A percentile compares a stretch with the other conserved stretches of the same genome.
Conservation (phyloP, 1,139 yeast species). For the Blastobotrys malaysiensis region DNA sequence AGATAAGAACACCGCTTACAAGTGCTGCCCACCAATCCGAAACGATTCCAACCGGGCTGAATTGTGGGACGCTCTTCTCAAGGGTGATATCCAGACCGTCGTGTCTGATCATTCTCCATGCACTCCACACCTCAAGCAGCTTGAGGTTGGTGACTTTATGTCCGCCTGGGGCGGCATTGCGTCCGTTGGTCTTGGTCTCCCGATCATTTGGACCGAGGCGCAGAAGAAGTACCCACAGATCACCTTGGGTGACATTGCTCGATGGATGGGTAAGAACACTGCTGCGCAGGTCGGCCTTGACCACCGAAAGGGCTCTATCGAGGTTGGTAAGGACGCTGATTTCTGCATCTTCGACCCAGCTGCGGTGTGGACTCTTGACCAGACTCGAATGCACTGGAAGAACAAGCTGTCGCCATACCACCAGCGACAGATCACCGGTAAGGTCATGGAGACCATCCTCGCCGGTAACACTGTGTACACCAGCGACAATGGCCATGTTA, state of each 20-base stretch:
- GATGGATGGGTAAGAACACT: slow-evolving; percentile 79
- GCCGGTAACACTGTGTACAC: slow-evolving; percentile 69
- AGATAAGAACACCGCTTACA: slow-evolving; percentile 70
- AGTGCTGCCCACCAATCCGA: slow-evolving; percentile 94
- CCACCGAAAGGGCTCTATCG: slow-evolving; percentile 65
- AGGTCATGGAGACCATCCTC: slow-evolving; percentile 70
- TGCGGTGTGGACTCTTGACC: slow-evolving; percentile 49
- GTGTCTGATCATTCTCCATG: slow-evolving; percentile 97
- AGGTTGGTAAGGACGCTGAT: slow-evolving; percentile 80
- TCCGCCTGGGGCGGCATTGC: slow-evolving; percentile 98
- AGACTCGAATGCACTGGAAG: slow-evolving; percentile 62
- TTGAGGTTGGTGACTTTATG: slow-evolving; percentile 80
- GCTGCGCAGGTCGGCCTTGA: slow-evolving; percentile 78
- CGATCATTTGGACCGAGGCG: slow-evolving; percentile 75
- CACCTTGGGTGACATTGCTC: slow-evolving; percentile 54
- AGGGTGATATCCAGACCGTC: slow-evolving; percentile 68
- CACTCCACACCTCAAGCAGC: slow-evolving; percentile 79
- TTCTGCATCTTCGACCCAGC: slow-evolving; percentile 72
- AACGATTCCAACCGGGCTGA: slow-evolving; percentile 60
- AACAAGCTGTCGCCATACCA: slow-evolving; percentile 85
- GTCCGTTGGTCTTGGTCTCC: slow-evolving; percentile 85
- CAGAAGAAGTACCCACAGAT: slow-evolving; percentile 37
- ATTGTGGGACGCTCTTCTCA: slow-evolving; percentile 71
- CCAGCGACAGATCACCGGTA: slow-evolving; percentile 62
- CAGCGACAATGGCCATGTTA: slow-evolving; percentile 14